Evolutionary conservation across 1,284 basidiomycete species (phyloP), one percentile per base, ranked within the genome.

Genomic region (Apiotrichum gracile): DNA sequence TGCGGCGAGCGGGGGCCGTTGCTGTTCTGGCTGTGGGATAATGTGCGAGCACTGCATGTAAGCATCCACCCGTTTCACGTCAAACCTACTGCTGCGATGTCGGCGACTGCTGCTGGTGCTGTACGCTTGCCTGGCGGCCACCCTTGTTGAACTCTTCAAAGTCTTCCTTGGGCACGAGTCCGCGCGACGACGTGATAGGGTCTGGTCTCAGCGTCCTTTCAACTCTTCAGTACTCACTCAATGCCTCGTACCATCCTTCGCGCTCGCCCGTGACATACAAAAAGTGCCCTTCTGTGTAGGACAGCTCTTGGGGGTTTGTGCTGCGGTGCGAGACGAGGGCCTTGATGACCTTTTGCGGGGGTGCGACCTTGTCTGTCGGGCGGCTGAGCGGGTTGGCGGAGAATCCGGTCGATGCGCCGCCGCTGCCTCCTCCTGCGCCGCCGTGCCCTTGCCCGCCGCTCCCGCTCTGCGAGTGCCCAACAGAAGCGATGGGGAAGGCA

Each of bases 331-430:
- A 73, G 25, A 80, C 74, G 58, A 88, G 79, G 6, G 96, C 93
- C 54, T 89, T 86, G 67, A 99, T 96, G 68, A 97, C 93, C 73
- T 92, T 94, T 76, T 94, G 88, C 1, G 96, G 92, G 2, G 92
- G 92, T 5, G 85, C 76, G 54, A 88, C 83, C 43, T 85, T 81
- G 41, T 83, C 77, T 19, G 82, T 75, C 3, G 87, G 84, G 65
- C 85, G 85, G 43, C 84, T 83, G 31, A 88, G 51, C 2, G 67
- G 35, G 82, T 63, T 25, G 84, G 82, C 43, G 83, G 75, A 47
- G 27, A 47, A 26, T 35, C 43, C 46, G 16, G 24, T 26, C 38
- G 58, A 19, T 55, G 47, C 25, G 55, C 58, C 13, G 66, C 61
- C 13, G 37, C 37, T 12, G n/a, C n/a, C 37, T 10, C 14, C 61